Percentiles rank a stretch among this genome's conserved stretches.
Evolutionary conservation across 371 early-diverging fungal genomes (phyloP).

Genomic region (Nosema muscidifuracis): DNA sequence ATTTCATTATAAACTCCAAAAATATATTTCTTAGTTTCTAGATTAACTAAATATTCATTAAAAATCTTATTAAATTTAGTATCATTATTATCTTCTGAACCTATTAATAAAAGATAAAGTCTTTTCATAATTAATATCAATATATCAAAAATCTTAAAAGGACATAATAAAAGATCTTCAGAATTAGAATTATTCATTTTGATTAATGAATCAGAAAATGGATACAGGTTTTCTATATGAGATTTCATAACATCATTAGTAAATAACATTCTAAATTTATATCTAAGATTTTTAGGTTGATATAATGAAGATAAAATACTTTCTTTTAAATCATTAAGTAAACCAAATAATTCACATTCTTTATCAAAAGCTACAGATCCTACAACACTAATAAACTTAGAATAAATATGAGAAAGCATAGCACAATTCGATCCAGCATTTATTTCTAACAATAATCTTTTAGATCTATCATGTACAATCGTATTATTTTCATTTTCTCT

Average conservation of each 20-base stretch:
- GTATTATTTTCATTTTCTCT: slow-evolving; percentile 4
- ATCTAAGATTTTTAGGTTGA: neutral
- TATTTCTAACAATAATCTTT: too few relatives aligned
- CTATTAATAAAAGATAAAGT: neutral
- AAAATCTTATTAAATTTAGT: slow-evolving; percentile 22
- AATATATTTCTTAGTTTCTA: slow-evolving; percentile 36
- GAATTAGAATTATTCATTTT: too few relatives aligned
- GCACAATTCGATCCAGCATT: too few relatives aligned
- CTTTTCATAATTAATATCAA: neutral
- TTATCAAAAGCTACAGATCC: neutral
- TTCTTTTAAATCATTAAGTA: neutral
- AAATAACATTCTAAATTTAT: slow-evolving; percentile 31
- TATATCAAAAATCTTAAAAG: neutral
- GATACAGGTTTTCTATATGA: neutral
- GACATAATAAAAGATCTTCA: neutral
- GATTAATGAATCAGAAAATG: neutral
- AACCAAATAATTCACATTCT: neutral
- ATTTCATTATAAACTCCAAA: slow-evolving; percentile 55
- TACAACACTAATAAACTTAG: neutral
- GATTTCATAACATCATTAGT: slow-evolving; percentile 16
- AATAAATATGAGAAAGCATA: too few relatives aligned
- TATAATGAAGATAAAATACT: slow-evolving; percentile 3
- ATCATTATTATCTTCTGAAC: slow-evolving; percentile 29
- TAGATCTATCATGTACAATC: too few relatives aligned
- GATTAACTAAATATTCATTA: slow-evolving; percentile 35